Evolutionary conservation across 192 early-diverging fungal genomes (phyloP), one percentile per base, ranked within the genome.

Genomic region (Chytriomyces hyalinus): DNA sequence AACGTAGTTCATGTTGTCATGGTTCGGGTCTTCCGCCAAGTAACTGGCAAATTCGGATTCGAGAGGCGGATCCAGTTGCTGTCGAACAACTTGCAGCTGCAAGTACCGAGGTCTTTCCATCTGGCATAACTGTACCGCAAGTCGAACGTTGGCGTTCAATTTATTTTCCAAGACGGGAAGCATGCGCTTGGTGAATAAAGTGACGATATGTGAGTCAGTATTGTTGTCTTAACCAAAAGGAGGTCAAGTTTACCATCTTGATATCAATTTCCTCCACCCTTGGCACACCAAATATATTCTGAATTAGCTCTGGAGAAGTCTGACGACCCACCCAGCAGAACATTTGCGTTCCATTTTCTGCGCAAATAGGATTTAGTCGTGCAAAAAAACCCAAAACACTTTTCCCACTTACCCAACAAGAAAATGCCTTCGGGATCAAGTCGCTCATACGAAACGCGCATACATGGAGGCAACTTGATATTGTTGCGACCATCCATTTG

Each of bases 301-400:
- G 84, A 20, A 99, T 69, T 61, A 91, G 87, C 43, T 90, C 83
- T 4, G 83, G 46, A 7, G 92, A 64, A 13, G 90, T 70, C 71
- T 94, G 85, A 6, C 90, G 85, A 5, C 97, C 97, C 20, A 99
- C 75, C 95, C 95, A 99, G n/a, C 97, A 80, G 66, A 87, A 89
- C 82, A 96, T 76, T 60, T 78, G 73, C 65, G 93, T 87, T 7
- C 93, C 91, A 76, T 94, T 95, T 81, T 96, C 95, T 84, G 75
- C 26, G 24, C 22, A 28, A 51, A 49, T 17, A 49, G 63, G 53
- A 51, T 75, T 4, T 51, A 22, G 13, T 44, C 50, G 44, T 44
- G 70, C 53, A 67, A 59, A n/a, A 36, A 63, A 47, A 28, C 51
- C 44, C 22, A 60, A 28, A 22, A 47, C 17, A 24, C 11, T 5